phyloP scores from a whole-genome alignment of 371 early-diverging fungal genomes.

The Quaeritorhiza haematococci region DNA sequence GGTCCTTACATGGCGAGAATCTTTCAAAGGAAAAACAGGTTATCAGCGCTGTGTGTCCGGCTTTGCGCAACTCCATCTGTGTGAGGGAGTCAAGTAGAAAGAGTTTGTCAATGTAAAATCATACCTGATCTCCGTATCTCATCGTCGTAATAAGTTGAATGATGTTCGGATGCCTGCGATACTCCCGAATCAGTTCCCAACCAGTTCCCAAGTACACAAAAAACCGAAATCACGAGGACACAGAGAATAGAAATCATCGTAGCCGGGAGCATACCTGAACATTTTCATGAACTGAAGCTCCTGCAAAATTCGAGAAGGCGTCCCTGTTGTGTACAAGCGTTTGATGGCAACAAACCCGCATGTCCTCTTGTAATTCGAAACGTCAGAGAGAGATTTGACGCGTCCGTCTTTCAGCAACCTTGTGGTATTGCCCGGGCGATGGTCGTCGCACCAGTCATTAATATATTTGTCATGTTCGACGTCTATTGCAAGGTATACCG shows the following conservation, averaged over 20 bases:
- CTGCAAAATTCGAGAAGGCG: conserved; percentile 78
- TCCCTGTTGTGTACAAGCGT: conserved; percentile 81
- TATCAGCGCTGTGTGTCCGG: not conserved
- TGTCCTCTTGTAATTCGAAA: not conserved
- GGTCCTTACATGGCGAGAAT: not conserved
- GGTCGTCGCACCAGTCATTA: conserved; percentile 48
- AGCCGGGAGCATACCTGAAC: conserved; percentile 65
- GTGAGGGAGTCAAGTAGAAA: not conserved
- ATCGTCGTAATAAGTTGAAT: conserved; percentile 78
- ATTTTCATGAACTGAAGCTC: conserved; percentile 80
- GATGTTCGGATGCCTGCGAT: conserved; percentile 47
- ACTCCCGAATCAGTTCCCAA: not conserved
- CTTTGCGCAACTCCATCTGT: not conserved
- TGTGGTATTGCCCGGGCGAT: not conserved
- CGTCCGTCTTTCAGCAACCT: conserved; percentile 19
- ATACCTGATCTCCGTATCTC: conserved; percentile 80
- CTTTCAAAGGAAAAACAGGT: not conserved
- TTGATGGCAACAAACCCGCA: conserved; percentile 80
- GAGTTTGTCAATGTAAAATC: not conserved
- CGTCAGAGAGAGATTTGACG: not conserved
- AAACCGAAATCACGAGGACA: not conserved
- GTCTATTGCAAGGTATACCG: conserved; percentile 93
- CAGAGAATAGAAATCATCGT: not conserved
- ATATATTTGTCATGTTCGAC: conserved; percentile 60
- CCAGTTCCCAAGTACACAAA: not conserved